Percentiles rank a stretch among this genome's conserved stretches.
These are phyloP conservation scores for Clavulina sp. DNA, from an alignment of 768 basidiomycete genomes.

Conservation along the genomic window DNA sequence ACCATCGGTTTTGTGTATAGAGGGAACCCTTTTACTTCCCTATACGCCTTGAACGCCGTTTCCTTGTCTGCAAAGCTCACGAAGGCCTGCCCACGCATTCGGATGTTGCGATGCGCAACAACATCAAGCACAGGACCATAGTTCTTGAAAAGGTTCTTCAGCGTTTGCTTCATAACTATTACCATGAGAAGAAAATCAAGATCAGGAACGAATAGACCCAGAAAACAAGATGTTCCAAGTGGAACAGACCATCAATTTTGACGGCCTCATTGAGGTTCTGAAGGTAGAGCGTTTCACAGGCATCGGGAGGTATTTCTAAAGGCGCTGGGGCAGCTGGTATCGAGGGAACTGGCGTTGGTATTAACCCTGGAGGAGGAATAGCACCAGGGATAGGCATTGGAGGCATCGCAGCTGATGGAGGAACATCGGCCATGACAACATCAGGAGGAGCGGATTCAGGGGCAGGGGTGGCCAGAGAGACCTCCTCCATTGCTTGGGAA, in stretches of 20 bases:
- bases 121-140: conserved; percentile 91
- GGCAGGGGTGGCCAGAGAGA: too few relatives aligned
- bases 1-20: conserved; percentile 96
- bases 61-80: conserved; percentile 78
- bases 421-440: too few relatives aligned
- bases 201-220: conserved; percentile 29
- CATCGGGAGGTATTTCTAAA: conserved; percentile 11
- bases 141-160: conserved; percentile 77
- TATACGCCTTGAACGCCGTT: conserved; percentile 71
- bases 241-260: conserved; percentile 30
- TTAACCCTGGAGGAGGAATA: too few relatives aligned
- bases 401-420: too few relatives aligned
- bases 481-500: too few relatives aligned
- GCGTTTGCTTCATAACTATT: conserved; percentile 71
- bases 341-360: too few relatives aligned
- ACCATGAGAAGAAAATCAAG: background rate
- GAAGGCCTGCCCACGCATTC: conserved; percentile 98
- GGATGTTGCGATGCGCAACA: conserved; percentile 83
- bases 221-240: conserved; percentile 21
- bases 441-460: too few relatives aligned
- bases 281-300: conserved; percentile 81
- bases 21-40: conserved; percentile 87
- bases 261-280: conserved; percentile 95
- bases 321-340: too few relatives aligned
- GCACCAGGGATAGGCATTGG: too few relatives aligned